Evolutionary conservation across 768 basidiomycete species (phyloP), one percentile per base, ranked within the genome.

Genomic region (Dacryopinax spathularia): DNA sequence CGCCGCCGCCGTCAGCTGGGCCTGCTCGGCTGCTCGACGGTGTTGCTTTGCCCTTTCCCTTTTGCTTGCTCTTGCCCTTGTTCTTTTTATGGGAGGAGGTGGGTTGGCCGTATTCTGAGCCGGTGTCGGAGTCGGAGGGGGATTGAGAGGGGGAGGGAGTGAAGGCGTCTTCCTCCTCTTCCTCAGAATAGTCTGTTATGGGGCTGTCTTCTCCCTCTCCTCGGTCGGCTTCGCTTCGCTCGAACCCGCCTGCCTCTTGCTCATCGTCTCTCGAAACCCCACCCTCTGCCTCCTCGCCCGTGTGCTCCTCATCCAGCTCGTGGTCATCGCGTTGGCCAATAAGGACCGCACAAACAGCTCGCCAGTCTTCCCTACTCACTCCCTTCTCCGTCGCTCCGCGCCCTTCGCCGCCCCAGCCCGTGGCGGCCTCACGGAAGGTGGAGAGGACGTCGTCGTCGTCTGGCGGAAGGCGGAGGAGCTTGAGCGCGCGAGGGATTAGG

Each of bases 301-400:
- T 48, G 13, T 65, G 44, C 20, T 12, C 48, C 12, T 63, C 41
- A 34, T 64, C 60, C 41, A 37, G n/a, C 22, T 34, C 62, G 3
- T 35, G 75, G 64, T 65, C 64, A 15, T 36, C 37, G 18, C 44
- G 31, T 29, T 65, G 37, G 36, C 83, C 85, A 2, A 91, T 76
- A 13, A 92, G 75, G 2, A 86, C 86, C 10, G 85, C 83, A 70
- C 89, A 91, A 2, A 92, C 86, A 13, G 87, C 80, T 35, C 87
- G 81, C 87, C 87, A 92, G 70, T 91, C 89, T 31, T 84, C 82
- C 60, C 78, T 75, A 67, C 78, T 81, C 27, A 92, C 80, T 43
- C 63, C 65, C 71, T 31, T 72, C 72, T 67, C 66, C 34, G 56
- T 34, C 25, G 18, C 39, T 15, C 71, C 75, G 33, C 68, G 69